These are phyloP conservation scores for Starmerella floris DNA, from an alignment of 805 yeast species.

Conservation along the genomic window DNA sequence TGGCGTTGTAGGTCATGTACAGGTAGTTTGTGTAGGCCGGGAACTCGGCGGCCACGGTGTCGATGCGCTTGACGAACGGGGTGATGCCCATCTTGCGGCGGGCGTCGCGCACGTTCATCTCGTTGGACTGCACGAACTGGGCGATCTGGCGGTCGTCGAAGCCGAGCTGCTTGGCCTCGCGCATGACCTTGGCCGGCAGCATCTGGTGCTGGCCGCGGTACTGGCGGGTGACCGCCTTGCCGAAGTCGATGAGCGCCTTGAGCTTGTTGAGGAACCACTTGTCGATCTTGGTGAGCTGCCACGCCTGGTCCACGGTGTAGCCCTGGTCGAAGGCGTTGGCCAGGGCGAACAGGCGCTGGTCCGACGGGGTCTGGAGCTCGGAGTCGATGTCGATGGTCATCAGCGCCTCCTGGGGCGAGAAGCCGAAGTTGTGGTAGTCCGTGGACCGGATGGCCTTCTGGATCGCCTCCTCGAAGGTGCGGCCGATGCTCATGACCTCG, in stretches of 20 bases:
- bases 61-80: conserved; percentile 93
- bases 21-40: conserved; percentile 92
- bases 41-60: conserved; percentile 98
- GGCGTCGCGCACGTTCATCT: conserved; percentile 78
- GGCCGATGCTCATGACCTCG: conserved; percentile 95
- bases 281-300: conserved; percentile 83
- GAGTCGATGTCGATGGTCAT: conserved; percentile 85
- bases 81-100: conserved; percentile 75
- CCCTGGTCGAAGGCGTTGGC: conserved; percentile 88
- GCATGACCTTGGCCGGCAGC: conserved; percentile 50
- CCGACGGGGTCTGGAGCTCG: conserved; percentile 94
- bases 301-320: conserved; percentile 81
- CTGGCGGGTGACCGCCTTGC: conserved; percentile 9
- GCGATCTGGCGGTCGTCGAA: conserved; percentile 96
- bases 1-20: conserved; percentile 90
- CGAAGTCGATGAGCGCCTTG: conserved; percentile 53
- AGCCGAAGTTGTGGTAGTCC: conserved; percentile 91
- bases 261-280: conserved; percentile 92
- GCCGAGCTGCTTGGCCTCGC: conserved; percentile 87
- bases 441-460: conserved; percentile 96
- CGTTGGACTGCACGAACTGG: conserved; percentile 72
- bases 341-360: conserved; percentile 88
- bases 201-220: conserved; percentile 25
- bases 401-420: conserved; percentile 51
- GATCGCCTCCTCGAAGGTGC: conserved; percentile 94